Evolutionary conservation across 805 yeast genomes (phyloP).

Genomic region (Sugiyamaella floridensis): DNA sequence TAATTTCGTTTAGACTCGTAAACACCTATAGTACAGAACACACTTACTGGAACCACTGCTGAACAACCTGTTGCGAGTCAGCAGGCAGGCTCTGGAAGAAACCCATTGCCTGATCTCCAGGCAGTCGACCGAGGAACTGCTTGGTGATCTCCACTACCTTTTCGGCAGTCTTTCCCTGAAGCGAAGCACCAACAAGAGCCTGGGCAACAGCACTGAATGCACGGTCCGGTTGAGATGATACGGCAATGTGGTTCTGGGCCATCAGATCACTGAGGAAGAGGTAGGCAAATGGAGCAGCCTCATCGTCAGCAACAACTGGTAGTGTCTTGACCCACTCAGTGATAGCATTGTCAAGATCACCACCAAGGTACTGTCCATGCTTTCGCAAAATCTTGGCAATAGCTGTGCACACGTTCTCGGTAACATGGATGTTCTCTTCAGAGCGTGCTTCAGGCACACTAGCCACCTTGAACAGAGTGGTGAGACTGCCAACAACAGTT

Average conservation of each 20-base stretch:
- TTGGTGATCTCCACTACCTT: constrained; percentile 57
- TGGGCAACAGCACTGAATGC: constrained; percentile 65
- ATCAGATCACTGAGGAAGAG: constrained; percentile 67
- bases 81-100: constrained; percentile 57
- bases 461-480: constrained; percentile 64
- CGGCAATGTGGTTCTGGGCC: constrained; percentile 55
- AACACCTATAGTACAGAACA: constrained; percentile 1
- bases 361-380: constrained; percentile 49
- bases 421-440: constrained; percentile 79
- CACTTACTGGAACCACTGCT: constrained; percentile 43
- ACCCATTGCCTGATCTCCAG: constrained; percentile 61
- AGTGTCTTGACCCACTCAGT: constrained; percentile 74
- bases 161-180: constrained; percentile 67
- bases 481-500: constrained; percentile 62
- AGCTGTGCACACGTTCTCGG: constrained; percentile 77
- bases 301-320: constrained; percentile 78
- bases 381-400: constrained; percentile 76
- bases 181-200: constrained; percentile 61
- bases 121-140: constrained; percentile 53
- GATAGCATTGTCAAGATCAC: constrained; percentile 51
- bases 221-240: constrained; percentile 47
- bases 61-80: constrained; percentile 53
- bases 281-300: constrained; percentile 82
- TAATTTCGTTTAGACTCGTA: not conserved
- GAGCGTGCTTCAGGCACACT: constrained; percentile 73